Evolutionary conservation across 345 rosid species (phyloP).

Genomic region (Gossypium ekmanianum): DNA sequence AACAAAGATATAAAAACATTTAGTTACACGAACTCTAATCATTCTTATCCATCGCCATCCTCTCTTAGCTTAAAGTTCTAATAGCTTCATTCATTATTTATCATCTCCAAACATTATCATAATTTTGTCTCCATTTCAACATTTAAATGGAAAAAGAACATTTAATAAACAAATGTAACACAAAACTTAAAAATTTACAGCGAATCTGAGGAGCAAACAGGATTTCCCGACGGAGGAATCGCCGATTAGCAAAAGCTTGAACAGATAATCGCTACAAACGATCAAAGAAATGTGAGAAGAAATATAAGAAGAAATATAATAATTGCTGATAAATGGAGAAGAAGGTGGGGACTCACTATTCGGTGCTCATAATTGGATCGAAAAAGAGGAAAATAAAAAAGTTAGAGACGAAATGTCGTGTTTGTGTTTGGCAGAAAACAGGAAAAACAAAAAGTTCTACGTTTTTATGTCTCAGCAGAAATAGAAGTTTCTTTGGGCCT

Average conservation of each 20-base stretch:
- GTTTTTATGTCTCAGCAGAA: too few relatives aligned
- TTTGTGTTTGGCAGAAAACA: too few relatives aligned
- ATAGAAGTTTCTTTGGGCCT: too few relatives aligned
- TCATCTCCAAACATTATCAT: not conserved
- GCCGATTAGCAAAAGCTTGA: slow-evolving; percentile 75
- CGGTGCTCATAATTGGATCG: slow-evolving; percentile 46
- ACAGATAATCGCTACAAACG: slow-evolving; percentile 57
- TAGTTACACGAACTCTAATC: not conserved
- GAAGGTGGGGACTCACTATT: slow-evolving; percentile 35
- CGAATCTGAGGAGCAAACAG: slow-evolving; percentile 71
- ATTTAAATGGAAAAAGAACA: not conserved
- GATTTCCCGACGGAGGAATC: slow-evolving; percentile 88
- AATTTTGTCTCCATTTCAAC: not conserved
- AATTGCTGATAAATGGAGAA: not conserved
- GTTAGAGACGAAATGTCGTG: too few relatives aligned
- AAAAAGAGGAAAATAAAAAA: not conserved
- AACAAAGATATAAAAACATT: not conserved
- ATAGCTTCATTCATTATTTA: not conserved
- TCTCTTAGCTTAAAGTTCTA: not conserved
- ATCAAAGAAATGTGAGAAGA: not conserved
- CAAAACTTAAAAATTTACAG: slow-evolving; percentile 40
- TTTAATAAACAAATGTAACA: not conserved
- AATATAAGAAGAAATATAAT: slow-evolving; percentile 2
- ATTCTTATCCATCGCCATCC: too few relatives aligned
- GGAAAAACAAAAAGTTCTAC: too few relatives aligned